phyloP scores from a whole-genome alignment of 768 basidiomycete species.

The Rhizopogon rudus region DNA sequence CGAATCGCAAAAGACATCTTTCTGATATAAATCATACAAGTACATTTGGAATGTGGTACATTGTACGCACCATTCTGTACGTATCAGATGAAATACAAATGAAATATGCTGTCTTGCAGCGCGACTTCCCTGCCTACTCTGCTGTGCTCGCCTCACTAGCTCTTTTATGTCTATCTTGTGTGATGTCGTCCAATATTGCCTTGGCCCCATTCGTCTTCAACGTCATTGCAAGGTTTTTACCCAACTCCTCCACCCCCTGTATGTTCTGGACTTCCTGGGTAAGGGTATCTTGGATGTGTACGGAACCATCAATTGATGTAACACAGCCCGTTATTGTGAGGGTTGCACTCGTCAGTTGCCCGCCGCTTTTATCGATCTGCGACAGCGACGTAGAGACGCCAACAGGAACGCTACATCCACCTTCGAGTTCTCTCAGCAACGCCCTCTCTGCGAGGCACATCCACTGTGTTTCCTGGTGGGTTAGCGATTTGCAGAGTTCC shows the following conservation, averaged over 20 bases:
- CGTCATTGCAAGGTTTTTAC: conserved; percentile 56
- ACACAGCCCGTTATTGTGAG: conserved; percentile 78
- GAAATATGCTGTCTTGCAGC: conserved; percentile 7
- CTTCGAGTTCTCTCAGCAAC: conserved; percentile 85
- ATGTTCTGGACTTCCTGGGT: conserved; percentile 43
- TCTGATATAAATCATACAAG: background rate
- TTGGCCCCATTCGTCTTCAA: conserved; percentile 71
- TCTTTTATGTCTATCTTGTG: conserved; percentile 51
- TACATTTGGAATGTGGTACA: background rate
- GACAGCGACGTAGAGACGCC: conserved; percentile 61
- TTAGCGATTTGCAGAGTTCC: conserved; percentile 61
- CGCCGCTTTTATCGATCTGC: conserved; percentile 26
- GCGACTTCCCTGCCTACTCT: conserved; percentile 17
- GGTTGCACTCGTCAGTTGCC: conserved; percentile 8
- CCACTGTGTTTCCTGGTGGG: conserved; percentile 77
- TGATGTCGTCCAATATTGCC: conserved; percentile 81
- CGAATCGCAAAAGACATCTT: conserved; percentile 21
- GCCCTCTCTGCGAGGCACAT: conserved; percentile 80
- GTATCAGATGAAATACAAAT: background rate
- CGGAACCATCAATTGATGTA: conserved; percentile 71
- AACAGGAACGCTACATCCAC: conserved; percentile 96
- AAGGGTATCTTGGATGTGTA: conserved; percentile 66
- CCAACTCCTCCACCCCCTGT: conserved; percentile 65
- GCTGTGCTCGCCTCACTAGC: conserved; percentile 36
- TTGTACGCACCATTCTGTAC: background rate